Percentiles rank a stretch among this genome's conserved stretches.
Evolutionary conservation across 495 filamentous ascomycete genomes (phyloP).

Genomic region (Bryoglossum gracile): DNA sequence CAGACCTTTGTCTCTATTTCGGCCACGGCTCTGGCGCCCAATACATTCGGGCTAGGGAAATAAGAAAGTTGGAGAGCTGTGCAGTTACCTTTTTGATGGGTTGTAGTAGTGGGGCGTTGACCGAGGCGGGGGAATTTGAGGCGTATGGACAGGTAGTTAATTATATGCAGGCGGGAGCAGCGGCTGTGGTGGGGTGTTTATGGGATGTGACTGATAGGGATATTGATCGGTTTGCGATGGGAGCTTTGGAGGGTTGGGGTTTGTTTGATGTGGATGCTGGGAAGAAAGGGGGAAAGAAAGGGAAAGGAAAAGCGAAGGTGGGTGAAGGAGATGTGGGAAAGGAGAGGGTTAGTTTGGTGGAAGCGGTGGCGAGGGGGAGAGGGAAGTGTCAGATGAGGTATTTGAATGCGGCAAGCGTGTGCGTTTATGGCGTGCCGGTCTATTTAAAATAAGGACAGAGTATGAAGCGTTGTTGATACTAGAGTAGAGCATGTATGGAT

Average conservation of each 20-base stretch:
- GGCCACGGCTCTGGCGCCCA: constrained; percentile 94
- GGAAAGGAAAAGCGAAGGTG: constrained; percentile 16
- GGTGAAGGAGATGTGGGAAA: too few relatives aligned
- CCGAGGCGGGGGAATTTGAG: constrained; percentile 80
- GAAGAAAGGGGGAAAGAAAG: constrained; percentile 26
- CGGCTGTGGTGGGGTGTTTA: constrained; percentile 78
- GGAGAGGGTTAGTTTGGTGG: constrained; percentile 48
- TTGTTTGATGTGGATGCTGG: constrained; percentile 38
- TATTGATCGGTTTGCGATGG: constrained; percentile 81
- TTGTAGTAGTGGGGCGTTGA: constrained; percentile 71
- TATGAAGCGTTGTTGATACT: constrained; percentile 1
- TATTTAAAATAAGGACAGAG: constrained; percentile 50
- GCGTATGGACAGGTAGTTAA: constrained; percentile 82
- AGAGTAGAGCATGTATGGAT: too few relatives aligned
- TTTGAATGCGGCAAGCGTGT: constrained; percentile 85
- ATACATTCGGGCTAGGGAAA: constrained; percentile 74
- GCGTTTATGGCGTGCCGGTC: constrained; percentile 91
- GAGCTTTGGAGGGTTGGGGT: constrained; percentile 79
- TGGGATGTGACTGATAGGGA: constrained; percentile 99
- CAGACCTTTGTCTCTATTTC: constrained; percentile 79
- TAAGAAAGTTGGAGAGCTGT: constrained; percentile 67
- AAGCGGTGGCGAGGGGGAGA: constrained; percentile 69
- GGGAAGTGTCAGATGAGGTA: constrained; percentile 76
- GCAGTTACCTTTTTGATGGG: constrained; percentile 89
- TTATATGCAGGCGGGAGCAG: constrained; percentile 78